Conservation (phyloP, 2,329 filamentous ascomycete genomes). For the Colletotrichum filicis region DNA sequence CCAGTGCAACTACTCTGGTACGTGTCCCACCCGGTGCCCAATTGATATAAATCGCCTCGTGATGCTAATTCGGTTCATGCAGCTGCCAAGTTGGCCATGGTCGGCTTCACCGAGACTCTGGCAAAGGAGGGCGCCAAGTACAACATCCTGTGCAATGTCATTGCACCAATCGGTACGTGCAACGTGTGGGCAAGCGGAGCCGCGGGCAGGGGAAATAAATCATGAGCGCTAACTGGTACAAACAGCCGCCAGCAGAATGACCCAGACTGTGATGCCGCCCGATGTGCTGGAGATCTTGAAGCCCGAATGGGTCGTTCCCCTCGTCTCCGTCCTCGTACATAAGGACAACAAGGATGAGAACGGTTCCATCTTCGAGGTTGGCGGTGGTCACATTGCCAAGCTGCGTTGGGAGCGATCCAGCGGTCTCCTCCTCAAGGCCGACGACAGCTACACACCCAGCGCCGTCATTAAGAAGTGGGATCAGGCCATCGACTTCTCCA, state of each 20-base stretch:
- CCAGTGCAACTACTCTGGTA: conserved; percentile 92
- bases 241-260: conserved; percentile 91
- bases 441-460: conserved; percentile 87
- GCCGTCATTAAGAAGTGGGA: conserved; percentile 92
- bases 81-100: conserved; percentile 93
- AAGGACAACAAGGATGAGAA: conserved; percentile 84
- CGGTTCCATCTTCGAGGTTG: conserved; percentile 92
- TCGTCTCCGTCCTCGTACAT: conserved; percentile 90
- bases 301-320: conserved; percentile 94
- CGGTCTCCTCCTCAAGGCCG: conserved; percentile 89
- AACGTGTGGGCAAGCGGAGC: conserved; percentile 28
- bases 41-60: not conserved
- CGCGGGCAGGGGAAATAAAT: not conserved
- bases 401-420: conserved; percentile 93
- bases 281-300: conserved; percentile 86
- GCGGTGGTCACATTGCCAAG: conserved; percentile 92
- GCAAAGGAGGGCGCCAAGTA: conserved; percentile 98
- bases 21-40: conserved; percentile 34
- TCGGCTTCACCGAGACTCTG: conserved; percentile 97
- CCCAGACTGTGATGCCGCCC: conserved; percentile 93
- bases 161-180: conserved; percentile 79
- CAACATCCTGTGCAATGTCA: conserved; percentile 95
- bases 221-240: conserved; percentile 6
- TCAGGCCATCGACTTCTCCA: conserved; percentile 85
- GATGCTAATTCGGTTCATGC: conserved; percentile 10